These are phyloP conservation scores for Scedosporium minutisporum DNA, from an alignment of 2,329 filamentous ascomycete genomes.

Conservation along the genomic window DNA sequence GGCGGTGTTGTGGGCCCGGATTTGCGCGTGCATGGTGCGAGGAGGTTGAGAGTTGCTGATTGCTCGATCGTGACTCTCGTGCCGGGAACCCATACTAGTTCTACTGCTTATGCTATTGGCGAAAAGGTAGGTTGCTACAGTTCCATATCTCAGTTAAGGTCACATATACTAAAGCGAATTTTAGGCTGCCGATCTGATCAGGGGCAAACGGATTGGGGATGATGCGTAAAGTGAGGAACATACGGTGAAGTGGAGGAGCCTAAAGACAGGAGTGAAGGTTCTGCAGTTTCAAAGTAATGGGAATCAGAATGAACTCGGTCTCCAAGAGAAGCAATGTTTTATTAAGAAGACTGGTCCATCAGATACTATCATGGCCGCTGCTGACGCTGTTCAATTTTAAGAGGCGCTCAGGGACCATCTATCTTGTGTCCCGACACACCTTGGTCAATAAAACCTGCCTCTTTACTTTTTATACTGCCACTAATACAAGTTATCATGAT, in stretches of 20 bases:
- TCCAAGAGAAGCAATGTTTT: too few species aligned
- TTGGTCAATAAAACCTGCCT: background rate
- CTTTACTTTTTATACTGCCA: background rate
- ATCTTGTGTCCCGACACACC: too few species aligned
- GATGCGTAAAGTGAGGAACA: background rate
- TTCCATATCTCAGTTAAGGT: background rate
- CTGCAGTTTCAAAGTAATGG: too few species aligned
- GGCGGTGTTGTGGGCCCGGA: constrained; percentile 11
- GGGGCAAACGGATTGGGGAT: constrained; percentile 1
- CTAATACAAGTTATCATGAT: constrained; percentile 4
- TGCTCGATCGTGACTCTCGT: constrained; percentile 29
- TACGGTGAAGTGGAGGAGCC: too few species aligned
- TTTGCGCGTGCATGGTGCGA: constrained; percentile 29
- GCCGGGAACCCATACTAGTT: constrained; percentile 32
- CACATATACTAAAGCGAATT: background rate
- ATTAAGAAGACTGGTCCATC: too few species aligned
- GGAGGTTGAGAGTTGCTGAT: constrained; percentile 29
- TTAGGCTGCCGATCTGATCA: constrained; percentile 10
- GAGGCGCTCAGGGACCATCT: too few species aligned
- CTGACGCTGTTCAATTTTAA: too few species aligned
- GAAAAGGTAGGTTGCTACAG: constrained; percentile 23
- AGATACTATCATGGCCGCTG: too few species aligned
- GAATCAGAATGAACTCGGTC: too few species aligned
- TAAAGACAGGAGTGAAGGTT: too few species aligned
- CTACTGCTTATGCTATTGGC: constrained; percentile 33